Evolutionary conservation across 73 alveolate genomes (phyloP), one percentile per base, ranked within the genome.

Genomic region (Paramecium caudatum): DNA sequence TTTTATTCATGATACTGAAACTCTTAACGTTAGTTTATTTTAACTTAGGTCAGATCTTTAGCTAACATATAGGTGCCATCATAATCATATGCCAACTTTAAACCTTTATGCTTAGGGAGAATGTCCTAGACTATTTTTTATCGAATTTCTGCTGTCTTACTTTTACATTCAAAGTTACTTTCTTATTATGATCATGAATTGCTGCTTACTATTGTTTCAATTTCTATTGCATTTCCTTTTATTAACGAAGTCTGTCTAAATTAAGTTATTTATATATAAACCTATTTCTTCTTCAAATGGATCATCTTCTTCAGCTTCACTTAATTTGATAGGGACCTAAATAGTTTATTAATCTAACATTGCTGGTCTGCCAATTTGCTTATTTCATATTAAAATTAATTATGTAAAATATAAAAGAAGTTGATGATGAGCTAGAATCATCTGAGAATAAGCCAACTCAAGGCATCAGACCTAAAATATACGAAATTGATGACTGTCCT

Each of bases 21-120:
- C 15, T 74, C 62, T 41, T 34, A 32, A 39, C 47, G 36, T 41
- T 27, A 16, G 21, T 74, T 19, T 19, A 8, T 30, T 74, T 47
- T 68, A 10, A 37, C 61, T 34, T 68, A 32, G 8, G 50, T 32
- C 9, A 13, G 62, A 13, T 74, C 69, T 45, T 74, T 74, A 8
- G 88, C 62, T 39, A 74, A 4, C 65, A 74, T 74, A 74, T 34
- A 74, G 12, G 69, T 74, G 6, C 88, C 88, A 19, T 74, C 88
- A 41, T 74, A 74, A 74, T 74, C 88, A 45, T 74, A 74, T 0
- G 88, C 88, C 2, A 74, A 25, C 43, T 43, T 19, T 19, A 74
- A 23, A 19, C 68, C 68, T 74, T 74, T 74, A 5, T 74, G 68
- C 43, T 74, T 74, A 1, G 88, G 88, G 8, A 74, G 46, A 9